Conservation (phyloP, 331 rosid genomes). For the Cydonia oblonga region DNA sequence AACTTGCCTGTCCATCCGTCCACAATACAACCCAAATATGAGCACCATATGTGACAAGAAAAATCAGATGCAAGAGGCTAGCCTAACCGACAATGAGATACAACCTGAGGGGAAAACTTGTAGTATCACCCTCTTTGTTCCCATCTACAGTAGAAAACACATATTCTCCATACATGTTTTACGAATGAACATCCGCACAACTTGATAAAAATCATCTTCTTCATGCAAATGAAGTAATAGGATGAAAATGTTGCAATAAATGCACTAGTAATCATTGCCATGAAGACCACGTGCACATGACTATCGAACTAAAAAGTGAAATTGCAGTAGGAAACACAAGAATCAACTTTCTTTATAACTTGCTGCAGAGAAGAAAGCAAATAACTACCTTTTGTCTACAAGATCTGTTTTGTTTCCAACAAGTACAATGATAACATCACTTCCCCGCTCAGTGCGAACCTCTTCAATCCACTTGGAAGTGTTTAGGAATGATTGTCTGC, state of each 20-base stretch:
- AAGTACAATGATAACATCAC: conserved; percentile 89
- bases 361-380: background rate
- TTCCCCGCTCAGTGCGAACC: conserved; percentile 97
- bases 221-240: background rate
- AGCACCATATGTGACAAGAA: background rate
- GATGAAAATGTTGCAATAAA: background rate
- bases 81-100: background rate
- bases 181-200: background rate
- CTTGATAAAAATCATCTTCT: background rate
- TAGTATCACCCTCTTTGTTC: no score
- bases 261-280: background rate
- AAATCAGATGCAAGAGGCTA: background rate
- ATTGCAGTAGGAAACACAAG: background rate
- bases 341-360: background rate
- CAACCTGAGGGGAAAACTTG: background rate
- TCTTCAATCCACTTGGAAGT: conserved; percentile 95
- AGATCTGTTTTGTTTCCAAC: conserved; percentile 99
- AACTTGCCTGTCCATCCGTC: conserved; percentile 57
- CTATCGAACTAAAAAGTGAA: background rate
- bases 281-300: background rate
- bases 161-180: background rate
- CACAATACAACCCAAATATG: background rate
- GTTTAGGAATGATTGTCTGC: conserved; percentile 85
- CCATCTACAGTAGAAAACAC: background rate
- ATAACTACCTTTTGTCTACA: conserved; percentile 84